Percentiles rank a stretch among this genome's conserved stretches.
Evolutionary conservation across 306 rosid genomes (phyloP).

Genomic region (Fragaria vesca): DNA sequence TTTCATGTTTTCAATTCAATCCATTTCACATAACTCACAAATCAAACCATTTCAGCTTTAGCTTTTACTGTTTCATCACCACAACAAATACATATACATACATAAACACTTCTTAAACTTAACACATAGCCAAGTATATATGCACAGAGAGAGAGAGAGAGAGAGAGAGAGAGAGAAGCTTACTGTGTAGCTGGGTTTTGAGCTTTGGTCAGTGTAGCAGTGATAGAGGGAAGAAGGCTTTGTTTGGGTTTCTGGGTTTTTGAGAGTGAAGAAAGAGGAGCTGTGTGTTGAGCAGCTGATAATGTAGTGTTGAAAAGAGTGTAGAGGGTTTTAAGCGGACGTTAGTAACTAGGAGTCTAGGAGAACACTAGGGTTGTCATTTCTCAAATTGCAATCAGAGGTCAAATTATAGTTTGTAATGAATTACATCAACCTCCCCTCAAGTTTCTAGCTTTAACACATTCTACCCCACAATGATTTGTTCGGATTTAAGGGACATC

Average conservation of each 20-base stretch:
- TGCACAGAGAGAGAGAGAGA: not conserved
- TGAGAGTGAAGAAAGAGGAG: not conserved
- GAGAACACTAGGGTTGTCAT: slow-evolving; percentile 12
- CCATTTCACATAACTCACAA: not conserved
- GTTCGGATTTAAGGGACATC: no score
- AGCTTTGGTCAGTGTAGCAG: not conserved
- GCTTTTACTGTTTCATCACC: slow-evolving; percentile 1
- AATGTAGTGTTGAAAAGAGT: not conserved
- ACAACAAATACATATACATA: not conserved
- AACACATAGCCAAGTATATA: not conserved
- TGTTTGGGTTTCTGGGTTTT: not conserved
- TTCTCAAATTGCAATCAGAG: slow-evolving; percentile 1
- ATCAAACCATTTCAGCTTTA: not conserved
- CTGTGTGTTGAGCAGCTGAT: slow-evolving; percentile 3
- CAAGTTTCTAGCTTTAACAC: not conserved
- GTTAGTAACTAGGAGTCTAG: not conserved
- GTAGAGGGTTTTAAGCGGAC: not conserved
- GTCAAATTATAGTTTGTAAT: not conserved
- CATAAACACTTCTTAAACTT: not conserved
- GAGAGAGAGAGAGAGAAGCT: not conserved
- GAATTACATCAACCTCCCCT: slow-evolving; percentile 4
- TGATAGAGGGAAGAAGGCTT: not conserved
- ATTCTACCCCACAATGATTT: not conserved
- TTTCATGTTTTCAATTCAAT: slow-evolving; percentile 1
- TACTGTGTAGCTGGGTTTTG: not conserved